A percentile compares a stretch with the other conserved stretches of the same genome.
These are phyloP conservation scores for Protomyces macrosporus DNA, from an alignment of 1,139 yeast genomes.

Conservation along the genomic window DNA sequence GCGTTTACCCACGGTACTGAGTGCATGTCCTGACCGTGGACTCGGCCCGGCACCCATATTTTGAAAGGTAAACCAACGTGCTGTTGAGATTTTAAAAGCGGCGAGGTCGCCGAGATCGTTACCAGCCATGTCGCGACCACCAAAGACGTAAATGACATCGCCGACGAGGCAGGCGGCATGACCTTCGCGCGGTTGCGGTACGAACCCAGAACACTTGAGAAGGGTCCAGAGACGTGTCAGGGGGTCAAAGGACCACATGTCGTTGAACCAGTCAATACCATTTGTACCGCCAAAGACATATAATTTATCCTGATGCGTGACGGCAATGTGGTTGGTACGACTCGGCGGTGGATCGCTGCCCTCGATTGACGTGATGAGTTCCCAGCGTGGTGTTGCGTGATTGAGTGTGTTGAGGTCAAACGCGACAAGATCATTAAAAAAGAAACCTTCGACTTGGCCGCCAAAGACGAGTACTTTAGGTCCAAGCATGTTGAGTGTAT, in stretches of 20 bases:
- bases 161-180: conserved; percentile 80
- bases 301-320: conserved; percentile 68
- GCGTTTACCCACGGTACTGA: conserved; percentile 69
- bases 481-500: conserved; percentile 63
- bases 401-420: conserved; percentile 68
- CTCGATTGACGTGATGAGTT: conserved; percentile 54
- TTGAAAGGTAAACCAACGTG: conserved; percentile 66
- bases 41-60: conserved; percentile 62
- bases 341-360: conserved; percentile 68
- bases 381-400: conserved; percentile 81
- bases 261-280: conserved; percentile 67
- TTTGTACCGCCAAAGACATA: conserved; percentile 92
- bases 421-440: conserved; percentile 76
- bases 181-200: conserved; percentile 85
- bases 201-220: conserved; percentile 50
- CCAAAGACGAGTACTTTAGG: conserved; percentile 83
- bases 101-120: conserved; percentile 61
- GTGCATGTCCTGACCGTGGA: conserved; percentile 89
- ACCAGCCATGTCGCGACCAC: conserved; percentile 82
- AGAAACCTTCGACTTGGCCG: conserved; percentile 86
- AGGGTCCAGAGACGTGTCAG: conserved; percentile 57
- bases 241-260: conserved; percentile 80
- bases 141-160: conserved; percentile 77
- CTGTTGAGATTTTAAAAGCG: conserved; percentile 69
- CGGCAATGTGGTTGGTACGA: conserved; percentile 85